Conservation (phyloP, 2,329 filamentous ascomycete genomes). For the Alternaria arborescens region DNA sequence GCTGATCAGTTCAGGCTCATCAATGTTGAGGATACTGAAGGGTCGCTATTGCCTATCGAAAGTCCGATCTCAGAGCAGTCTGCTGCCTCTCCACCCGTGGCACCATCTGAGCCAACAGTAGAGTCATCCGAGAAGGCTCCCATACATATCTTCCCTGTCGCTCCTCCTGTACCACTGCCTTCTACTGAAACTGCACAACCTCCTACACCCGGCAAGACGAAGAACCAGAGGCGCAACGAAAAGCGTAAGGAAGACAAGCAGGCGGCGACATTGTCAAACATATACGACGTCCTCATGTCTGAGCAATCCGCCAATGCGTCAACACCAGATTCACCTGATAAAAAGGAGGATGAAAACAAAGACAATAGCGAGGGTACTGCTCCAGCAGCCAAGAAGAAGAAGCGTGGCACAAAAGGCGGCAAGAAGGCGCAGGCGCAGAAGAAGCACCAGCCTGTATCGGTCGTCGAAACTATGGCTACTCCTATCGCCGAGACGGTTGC, state of each 20-base stretch:
- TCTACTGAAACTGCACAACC: neutral
- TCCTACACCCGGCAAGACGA: neutral
- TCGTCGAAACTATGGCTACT: neutral
- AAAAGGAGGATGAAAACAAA: neutral
- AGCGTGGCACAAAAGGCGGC: slow-evolving; percentile 7
- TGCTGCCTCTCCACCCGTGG: neutral
- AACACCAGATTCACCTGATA: neutral
- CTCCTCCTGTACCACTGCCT: neutral
- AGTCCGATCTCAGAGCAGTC: neutral
- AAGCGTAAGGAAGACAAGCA: neutral
- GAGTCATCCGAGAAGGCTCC: neutral
- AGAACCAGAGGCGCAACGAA: neutral
- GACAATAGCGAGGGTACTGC: neutral
- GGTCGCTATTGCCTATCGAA: neutral
- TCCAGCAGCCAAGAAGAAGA: neutral
- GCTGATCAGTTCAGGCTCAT: too few species aligned
- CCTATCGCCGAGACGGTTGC: neutral
- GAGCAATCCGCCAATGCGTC: neutral
- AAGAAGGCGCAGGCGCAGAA: slow-evolving; percentile 3
- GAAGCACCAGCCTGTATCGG: neutral
- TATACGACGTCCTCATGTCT: neutral
- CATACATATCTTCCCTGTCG: neutral
- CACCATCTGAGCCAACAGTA: neutral
- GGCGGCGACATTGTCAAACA: neutral
- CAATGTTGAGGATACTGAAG: neutral